Percentiles rank a stretch among this genome's conserved stretches.
phyloP scores from a whole-genome alignment of 768 basidiomycete genomes.

The Suillus hirtellus region DNA sequence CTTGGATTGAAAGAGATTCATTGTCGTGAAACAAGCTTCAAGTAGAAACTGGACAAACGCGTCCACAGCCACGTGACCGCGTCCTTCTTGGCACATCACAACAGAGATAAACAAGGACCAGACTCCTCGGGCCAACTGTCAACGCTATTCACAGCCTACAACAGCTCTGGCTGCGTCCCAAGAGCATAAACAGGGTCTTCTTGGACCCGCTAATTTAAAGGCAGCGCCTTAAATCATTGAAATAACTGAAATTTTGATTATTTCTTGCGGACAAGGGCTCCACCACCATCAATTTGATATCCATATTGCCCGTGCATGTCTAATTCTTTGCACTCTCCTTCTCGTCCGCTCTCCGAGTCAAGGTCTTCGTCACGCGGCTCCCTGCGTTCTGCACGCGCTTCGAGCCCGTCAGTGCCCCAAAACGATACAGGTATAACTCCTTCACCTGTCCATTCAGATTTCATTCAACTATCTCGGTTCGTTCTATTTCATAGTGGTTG shows the following conservation, averaged over 20 bases:
- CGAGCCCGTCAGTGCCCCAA: conserved; percentile 53
- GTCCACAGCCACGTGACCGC: conserved; percentile 28
- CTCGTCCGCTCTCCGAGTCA: conserved; percentile 36
- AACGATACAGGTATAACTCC: conserved; percentile 65
- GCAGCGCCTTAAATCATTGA: not conserved
- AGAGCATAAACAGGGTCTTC: not conserved
- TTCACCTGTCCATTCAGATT: conserved; percentile 24
- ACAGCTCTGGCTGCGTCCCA: not conserved
- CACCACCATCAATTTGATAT: conserved; percentile 28
- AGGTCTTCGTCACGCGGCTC: conserved; percentile 53
- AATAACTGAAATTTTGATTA: conserved; percentile 7
- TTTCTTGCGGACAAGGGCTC: conserved; percentile 21
- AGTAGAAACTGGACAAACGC: conserved; percentile 1
- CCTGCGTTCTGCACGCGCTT: conserved; percentile 47
- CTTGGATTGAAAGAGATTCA: not conserved
- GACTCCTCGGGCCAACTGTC: conserved; percentile 9
- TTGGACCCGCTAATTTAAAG: not conserved
- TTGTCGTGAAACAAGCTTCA: not conserved
- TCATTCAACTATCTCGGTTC: conserved; percentile 25
- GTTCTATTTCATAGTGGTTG: conserved; percentile 52
- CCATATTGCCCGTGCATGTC: conserved; percentile 32
- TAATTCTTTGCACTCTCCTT: conserved; percentile 31
- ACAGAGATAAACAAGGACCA: conserved; percentile 24
- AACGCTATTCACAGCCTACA: not conserved
- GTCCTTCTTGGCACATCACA: conserved; percentile 16